Conservation (phyloP, 371 early-diverging fungal genomes). For the Lichtheimia corymbifera region DNA sequence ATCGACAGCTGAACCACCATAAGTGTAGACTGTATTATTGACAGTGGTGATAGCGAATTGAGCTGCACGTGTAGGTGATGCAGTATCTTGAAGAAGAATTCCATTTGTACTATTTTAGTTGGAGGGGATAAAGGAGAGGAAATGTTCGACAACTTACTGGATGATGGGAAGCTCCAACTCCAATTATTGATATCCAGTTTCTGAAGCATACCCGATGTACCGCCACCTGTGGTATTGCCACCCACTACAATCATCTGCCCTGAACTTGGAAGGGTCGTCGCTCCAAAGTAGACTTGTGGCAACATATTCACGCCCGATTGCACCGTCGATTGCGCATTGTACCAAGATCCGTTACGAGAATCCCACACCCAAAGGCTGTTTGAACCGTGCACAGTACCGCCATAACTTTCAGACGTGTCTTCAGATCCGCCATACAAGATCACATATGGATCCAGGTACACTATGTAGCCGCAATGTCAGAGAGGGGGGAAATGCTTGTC, state of each 20-base stretch:
- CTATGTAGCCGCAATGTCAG: neutral
- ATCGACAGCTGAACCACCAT: slow-evolving; percentile 44
- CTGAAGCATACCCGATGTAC: slow-evolving; percentile 34
- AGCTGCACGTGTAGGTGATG: slow-evolving; percentile 18
- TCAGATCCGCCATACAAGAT: slow-evolving; percentile 46
- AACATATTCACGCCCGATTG: slow-evolving; percentile 21
- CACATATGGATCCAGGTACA: slow-evolving; percentile 35
- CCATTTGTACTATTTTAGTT: slow-evolving; percentile 8
- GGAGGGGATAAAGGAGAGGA: neutral
- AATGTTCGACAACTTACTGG: slow-evolving; percentile 26
- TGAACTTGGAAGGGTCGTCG: slow-evolving; percentile 32
- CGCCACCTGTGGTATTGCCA: slow-evolving; percentile 38
- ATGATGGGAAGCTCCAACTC: slow-evolving; percentile 49
- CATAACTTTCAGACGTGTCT: slow-evolving; percentile 22
- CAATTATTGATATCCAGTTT: slow-evolving; percentile 46
- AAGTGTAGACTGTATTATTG: slow-evolving; percentile 45
- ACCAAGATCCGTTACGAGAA: slow-evolving; percentile 46
- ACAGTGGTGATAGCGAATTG: slow-evolving; percentile 33
- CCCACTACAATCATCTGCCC: slow-evolving; percentile 41
- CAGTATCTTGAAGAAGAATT: slow-evolving; percentile 11
- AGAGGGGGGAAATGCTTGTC: neutral
- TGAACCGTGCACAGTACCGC: slow-evolving; percentile 23
- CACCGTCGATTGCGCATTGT: slow-evolving; percentile 30
- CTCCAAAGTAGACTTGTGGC: slow-evolving; percentile 39
- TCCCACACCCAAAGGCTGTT: slow-evolving; percentile 46